Evolutionary conservation across 768 basidiomycete species (phyloP).

Genomic region (Lactifluus subvellereus): DNA sequence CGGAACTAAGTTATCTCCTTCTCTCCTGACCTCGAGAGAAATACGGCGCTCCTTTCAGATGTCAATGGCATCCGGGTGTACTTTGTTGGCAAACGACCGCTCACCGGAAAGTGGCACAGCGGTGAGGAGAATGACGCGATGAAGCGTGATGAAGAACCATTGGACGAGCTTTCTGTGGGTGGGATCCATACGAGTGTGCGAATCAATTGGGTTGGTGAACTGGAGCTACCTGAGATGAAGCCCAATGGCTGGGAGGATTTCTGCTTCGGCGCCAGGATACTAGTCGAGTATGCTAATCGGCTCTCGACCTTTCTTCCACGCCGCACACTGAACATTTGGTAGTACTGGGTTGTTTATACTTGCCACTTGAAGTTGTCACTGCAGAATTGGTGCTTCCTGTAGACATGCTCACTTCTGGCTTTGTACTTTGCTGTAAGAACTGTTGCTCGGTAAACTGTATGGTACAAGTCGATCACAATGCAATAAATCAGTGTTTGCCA

Average conservation of each 20-base stretch:
- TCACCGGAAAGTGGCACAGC: neutral
- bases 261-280: neutral
- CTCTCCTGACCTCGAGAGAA: neutral
- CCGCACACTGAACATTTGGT: too few species aligned
- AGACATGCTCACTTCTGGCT: too few species aligned
- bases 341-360: too few species aligned
- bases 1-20: neutral
- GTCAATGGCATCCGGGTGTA: neutral
- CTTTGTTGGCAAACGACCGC: constrained; percentile 5
- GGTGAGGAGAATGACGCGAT: neutral
- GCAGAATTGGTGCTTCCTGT: too few species aligned
- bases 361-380: too few species aligned
- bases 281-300: neutral
- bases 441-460: too few species aligned
- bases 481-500: too few species aligned
- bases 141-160: neutral
- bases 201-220: constrained; percentile 5
- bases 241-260: neutral
- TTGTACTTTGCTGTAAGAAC: too few species aligned
- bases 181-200: neutral
- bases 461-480: too few species aligned
- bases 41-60: neutral
- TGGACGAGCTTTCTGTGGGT: neutral
- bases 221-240: neutral
- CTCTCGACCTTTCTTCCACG: neutral